Evolutionary conservation across 371 early-diverging fungal genomes (phyloP).

Genomic region (Mortierella sp.): DNA sequence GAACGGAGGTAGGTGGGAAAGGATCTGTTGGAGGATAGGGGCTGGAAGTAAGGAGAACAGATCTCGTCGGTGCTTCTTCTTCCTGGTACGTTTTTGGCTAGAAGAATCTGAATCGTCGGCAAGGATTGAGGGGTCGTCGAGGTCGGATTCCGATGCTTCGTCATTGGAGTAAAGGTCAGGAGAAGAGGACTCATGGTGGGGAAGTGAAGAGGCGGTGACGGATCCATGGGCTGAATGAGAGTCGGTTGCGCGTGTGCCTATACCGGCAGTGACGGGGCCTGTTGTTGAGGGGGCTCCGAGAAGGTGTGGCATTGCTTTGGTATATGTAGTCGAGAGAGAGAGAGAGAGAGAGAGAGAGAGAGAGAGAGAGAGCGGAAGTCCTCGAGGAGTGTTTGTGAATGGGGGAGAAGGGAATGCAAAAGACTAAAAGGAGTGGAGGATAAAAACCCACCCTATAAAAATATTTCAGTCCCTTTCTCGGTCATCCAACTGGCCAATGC

Average conservation of each 20-base stretch:
- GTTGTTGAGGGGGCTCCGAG: conserved; percentile 37
- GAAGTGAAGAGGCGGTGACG: background rate
- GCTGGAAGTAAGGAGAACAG: conserved; percentile 33
- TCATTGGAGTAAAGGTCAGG: background rate
- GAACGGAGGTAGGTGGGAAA: conserved; percentile 37
- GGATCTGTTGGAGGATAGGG: conserved; percentile 32
- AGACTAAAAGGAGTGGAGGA: no score
- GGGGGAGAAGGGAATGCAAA: background rate
- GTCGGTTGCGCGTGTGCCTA: conserved; percentile 22
- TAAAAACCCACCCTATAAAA: no score
- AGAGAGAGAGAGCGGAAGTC: no score
- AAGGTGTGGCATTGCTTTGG: conserved; percentile 37
- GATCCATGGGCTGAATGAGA: background rate
- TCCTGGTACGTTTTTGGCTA: background rate
- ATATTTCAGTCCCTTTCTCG: no score
- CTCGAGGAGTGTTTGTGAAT: no score
- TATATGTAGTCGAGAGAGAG: background rate
- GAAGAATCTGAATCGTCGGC: no score
- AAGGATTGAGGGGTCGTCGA: no score
- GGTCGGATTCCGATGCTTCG: no score
- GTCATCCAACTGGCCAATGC: no score
- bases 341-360: conserved; percentile 1
- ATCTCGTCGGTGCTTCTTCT: conserved; percentile 20
- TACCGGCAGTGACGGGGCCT: conserved; percentile 29
- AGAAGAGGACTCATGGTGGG: background rate